phyloP scores from a whole-genome alignment of 768 basidiomycete genomes.

The Amanita brunnescens region DNA sequence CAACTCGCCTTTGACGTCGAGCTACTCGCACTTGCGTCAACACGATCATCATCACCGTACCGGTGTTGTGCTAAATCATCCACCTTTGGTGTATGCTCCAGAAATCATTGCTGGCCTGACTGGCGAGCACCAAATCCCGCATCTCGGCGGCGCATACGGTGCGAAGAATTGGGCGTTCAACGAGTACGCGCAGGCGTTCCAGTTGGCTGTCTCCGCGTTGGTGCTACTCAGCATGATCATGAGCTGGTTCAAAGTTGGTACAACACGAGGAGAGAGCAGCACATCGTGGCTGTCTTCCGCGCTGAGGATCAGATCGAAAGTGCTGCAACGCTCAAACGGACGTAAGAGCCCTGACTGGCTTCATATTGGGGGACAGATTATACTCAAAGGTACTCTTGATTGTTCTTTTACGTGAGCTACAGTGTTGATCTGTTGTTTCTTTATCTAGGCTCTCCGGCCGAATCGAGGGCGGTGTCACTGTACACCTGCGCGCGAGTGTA shows the following conservation, averaged over 20 bases:
- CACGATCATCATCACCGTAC: slow-evolving; percentile 36
- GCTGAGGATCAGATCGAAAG: slow-evolving; percentile 11
- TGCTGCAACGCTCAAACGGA: neutral
- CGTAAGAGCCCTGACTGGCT: slow-evolving; percentile 4
- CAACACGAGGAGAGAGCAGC: neutral
- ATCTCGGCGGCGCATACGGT: slow-evolving; percentile 11
- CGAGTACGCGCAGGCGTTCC: slow-evolving; percentile 53
- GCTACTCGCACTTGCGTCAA: slow-evolving; percentile 22
- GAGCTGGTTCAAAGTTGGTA: slow-evolving; percentile 24
- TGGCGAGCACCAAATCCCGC: slow-evolving; percentile 18
- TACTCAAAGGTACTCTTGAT: slow-evolving; percentile 2
- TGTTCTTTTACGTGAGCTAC: neutral
- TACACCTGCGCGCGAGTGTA: slow-evolving; percentile 46
- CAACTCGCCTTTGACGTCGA: slow-evolving; percentile 57
- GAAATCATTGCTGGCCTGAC: slow-evolving; percentile 18
- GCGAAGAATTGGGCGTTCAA: slow-evolving; percentile 33
- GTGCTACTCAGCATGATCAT: slow-evolving; percentile 49
- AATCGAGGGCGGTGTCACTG: slow-evolving; percentile 19
- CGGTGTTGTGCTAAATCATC: slow-evolving; percentile 44
- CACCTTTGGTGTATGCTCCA: slow-evolving; percentile 24
- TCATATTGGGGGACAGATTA: slow-evolving; percentile 3
- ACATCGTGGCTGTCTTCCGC: slow-evolving; percentile 7
- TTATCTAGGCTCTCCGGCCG: slow-evolving; percentile 10
- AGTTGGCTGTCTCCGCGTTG: slow-evolving; percentile 54
- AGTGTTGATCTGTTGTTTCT: neutral